phyloP scores from a whole-genome alignment of 2,329 filamentous ascomycete species.

The Penicillium sp. region DNA sequence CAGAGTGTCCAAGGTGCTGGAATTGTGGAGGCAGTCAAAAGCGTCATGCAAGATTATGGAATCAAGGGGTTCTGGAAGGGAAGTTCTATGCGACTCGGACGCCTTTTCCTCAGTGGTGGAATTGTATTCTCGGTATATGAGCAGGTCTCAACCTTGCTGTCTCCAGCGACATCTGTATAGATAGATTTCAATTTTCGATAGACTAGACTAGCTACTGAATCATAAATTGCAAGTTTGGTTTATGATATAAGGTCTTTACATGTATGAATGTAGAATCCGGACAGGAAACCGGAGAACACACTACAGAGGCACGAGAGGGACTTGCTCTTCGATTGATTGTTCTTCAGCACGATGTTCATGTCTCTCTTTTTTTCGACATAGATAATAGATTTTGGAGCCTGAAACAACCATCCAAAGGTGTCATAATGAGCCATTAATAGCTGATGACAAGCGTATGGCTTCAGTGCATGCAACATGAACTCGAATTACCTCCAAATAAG shows the following conservation, averaged over 20 bases:
- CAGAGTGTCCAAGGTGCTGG: constrained; percentile 65
- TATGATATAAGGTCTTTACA: neutral
- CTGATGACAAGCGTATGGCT: too few relatives aligned
- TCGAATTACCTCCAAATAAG: too few relatives aligned
- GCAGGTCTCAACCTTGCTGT: constrained; percentile 58
- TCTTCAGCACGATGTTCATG: too few relatives aligned
- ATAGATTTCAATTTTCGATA: neutral
- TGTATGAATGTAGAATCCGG: too few relatives aligned
- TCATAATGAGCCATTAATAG: too few relatives aligned
- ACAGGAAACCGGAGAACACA: neutral
- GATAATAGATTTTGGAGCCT: too few relatives aligned
- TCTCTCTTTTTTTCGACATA: too few relatives aligned
- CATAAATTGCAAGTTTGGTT: neutral
- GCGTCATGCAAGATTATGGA: constrained; percentile 63
- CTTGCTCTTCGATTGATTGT: neutral
- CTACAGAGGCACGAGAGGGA: neutral
- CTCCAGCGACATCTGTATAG: constrained; percentile 31
- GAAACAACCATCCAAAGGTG: too few relatives aligned
- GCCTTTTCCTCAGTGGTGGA: constrained; percentile 69
- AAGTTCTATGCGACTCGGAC: constrained; percentile 69
- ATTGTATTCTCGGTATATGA: constrained; percentile 70
- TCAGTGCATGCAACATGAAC: too few relatives aligned
- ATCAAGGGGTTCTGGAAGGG: constrained; percentile 69
- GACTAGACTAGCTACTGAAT: neutral
- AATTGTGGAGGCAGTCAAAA: constrained; percentile 62